Conservation (phyloP, 768 basidiomycete genomes). For the Trametes villosa region DNA sequence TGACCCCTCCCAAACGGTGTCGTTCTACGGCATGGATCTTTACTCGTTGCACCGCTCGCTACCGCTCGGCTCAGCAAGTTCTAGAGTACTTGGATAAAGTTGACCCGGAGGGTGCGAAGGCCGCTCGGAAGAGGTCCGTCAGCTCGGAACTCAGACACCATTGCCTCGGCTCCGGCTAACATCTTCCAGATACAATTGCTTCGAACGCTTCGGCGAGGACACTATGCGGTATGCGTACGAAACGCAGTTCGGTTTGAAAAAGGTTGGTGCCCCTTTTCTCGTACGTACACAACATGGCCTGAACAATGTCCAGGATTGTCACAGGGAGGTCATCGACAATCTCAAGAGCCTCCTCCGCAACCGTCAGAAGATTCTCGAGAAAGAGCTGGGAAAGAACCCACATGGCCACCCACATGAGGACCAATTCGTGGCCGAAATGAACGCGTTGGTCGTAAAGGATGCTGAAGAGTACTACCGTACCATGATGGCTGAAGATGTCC, state of each 20-base stretch:
- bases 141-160: neutral
- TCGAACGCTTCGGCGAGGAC: conserved; percentile 33
- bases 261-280: conserved; percentile 18
- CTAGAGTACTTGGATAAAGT: conserved; percentile 32
- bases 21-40: conserved; percentile 35
- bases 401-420: conserved; percentile 29
- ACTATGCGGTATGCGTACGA: conserved; percentile 29
- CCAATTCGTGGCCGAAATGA: conserved; percentile 36
- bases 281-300: neutral
- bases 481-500: conserved; percentile 32
- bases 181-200: conserved; percentile 29
- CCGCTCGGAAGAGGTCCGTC: conserved; percentile 32
- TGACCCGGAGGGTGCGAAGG: conserved; percentile 32
- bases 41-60: conserved; percentile 33
- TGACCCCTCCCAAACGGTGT: conserved; percentile 25
- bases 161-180: neutral
- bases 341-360: conserved; percentile 27
- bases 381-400: conserved; percentile 13
- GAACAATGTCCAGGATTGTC: conserved; percentile 25
- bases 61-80: conserved; percentile 31
- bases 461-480: conserved; percentile 38
- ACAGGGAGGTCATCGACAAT: conserved; percentile 32
- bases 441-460: conserved; percentile 34
- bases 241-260: conserved; percentile 29
- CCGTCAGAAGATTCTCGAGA: conserved; percentile 27